These are phyloP conservation scores for Rhodosporidiobolus odoratus DNA, from an alignment of 768 basidiomycete genomes.

Conservation along the genomic window DNA sequence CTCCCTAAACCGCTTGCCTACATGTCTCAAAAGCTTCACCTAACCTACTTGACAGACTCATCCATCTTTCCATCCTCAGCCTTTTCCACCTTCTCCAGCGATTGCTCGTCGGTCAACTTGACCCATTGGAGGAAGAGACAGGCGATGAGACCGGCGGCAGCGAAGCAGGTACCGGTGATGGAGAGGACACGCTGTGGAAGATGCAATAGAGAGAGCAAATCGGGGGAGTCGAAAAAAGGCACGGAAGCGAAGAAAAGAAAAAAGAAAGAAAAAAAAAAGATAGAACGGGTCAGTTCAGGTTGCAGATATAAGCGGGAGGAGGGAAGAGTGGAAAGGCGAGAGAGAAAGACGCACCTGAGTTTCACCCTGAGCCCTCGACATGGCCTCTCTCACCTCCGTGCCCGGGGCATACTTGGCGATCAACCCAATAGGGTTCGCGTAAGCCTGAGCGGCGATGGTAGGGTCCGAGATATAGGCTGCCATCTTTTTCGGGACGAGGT, in stretches of 20 bases:
- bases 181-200: constrained; percentile 29
- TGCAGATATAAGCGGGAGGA: too few relatives aligned
- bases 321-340: neutral
- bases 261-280: too few relatives aligned
- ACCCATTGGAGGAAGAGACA: constrained; percentile 4
- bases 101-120: constrained; percentile 24
- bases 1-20: too few relatives aligned
- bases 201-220: too few relatives aligned
- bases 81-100: constrained; percentile 21
- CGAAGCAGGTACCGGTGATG: constrained; percentile 13
- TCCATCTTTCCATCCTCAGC: neutral
- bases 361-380: constrained; percentile 46
- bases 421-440: constrained; percentile 42
- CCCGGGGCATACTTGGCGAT: constrained; percentile 38
- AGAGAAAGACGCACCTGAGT: constrained; percentile 42
- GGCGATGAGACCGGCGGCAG: constrained; percentile 3
- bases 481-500: constrained; percentile 42
- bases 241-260: too few relatives aligned
- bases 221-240: too few relatives aligned
- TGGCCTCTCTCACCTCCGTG: constrained; percentile 40
- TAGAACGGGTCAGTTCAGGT: too few relatives aligned
- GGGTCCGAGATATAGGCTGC: constrained; percentile 40
- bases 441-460: constrained; percentile 42
- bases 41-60: neutral
- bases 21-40: too few relatives aligned